A percentile compares a stretch with the other conserved stretches of the same genome.
These are phyloP conservation scores for Stentor coeruleus DNA, from an alignment of 73 alveolate genomes.

Conservation along the genomic window DNA sequence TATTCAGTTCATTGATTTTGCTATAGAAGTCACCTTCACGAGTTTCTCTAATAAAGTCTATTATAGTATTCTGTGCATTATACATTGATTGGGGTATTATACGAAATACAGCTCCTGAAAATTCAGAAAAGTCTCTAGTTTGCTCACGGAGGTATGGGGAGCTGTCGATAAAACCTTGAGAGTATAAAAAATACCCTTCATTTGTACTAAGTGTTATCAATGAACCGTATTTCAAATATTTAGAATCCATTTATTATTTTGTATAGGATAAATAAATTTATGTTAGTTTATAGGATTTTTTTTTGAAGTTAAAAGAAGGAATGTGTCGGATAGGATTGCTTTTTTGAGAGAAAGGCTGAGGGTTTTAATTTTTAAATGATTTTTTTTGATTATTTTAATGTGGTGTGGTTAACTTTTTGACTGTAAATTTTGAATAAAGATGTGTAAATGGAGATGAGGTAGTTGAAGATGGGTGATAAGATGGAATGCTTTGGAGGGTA, in stretches of 20 bases:
- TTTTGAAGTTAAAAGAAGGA: too few relatives aligned
- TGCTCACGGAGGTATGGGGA: neutral
- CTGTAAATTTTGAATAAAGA: too few relatives aligned
- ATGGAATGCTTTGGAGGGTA: too few relatives aligned
- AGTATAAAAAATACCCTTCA: neutral
- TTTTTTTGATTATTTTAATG: too few relatives aligned
- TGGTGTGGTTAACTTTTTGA: too few relatives aligned
- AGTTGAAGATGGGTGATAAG: too few relatives aligned
- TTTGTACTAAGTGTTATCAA: neutral
- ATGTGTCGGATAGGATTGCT: too few relatives aligned
- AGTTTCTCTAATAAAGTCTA: neutral
- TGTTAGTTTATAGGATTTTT: too few relatives aligned
- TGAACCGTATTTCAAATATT: slow-evolving; percentile 16
- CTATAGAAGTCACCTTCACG: neutral
- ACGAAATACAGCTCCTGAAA: neutral
- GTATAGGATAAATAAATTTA: too few relatives aligned
- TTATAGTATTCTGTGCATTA: neutral
- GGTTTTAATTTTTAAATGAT: too few relatives aligned
- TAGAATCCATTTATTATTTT: neutral
- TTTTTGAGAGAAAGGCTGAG: too few relatives aligned
- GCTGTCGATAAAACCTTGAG: slow-evolving; percentile 20
- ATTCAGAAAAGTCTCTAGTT: neutral
- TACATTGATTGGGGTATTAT: slow-evolving; percentile 13
- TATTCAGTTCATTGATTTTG: neutral
- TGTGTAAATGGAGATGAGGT: too few relatives aligned